Base-by-base conservation (phyloP, 139 green algal species). In the Chlamydomonas applanata region DNA sequence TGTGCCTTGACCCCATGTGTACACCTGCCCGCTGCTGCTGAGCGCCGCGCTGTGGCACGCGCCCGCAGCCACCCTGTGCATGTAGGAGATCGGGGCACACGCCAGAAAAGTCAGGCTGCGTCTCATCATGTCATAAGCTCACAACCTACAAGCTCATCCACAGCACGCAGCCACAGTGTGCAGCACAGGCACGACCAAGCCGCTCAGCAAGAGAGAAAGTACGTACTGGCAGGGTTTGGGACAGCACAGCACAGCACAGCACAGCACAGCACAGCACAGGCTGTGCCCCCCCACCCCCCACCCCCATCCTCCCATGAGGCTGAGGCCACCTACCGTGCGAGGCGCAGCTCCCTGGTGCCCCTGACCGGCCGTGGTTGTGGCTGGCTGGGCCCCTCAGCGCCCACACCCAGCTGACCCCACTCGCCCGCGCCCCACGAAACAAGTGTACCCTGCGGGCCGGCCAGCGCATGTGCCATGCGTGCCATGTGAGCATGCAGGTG, bases 401-500 rank as follows among this genome's bases (percentile, higher is more conserved):
- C 79, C 13, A 84, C 65, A 0, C 88, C 90, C 19, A 90, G 70
- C 75, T 96, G 91, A 3, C 89, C 90, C 36, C 72, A 86, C 64
- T 95, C 89, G 33, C 66, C 71, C 52, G 46, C 57, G 4, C 91
- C 90, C 80, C 79, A 94, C 2, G 80, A 71, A 0, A 79, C 71
- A 7, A 94, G 52, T 7, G 49, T 52, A 25, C 89, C 89, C 45
- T 76, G 73, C 36, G 32, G 3, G 5, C 7, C n/a, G n/a, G n/a
- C n/a, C n/a, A n/a, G n/a, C 5, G 54, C 54, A 63, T 22, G 54
- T 22, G 54, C 54, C 54, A 17, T 60, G 40, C 62, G 29, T 52
- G 19, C 14, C 62, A 70, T 53, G 13, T 70, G 29, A 57, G 24
- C 29, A 66, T 22, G 11, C 68, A 64, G n/a, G 27, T 45, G 19